Percentiles rank a stretch among this genome's conserved stretches.
These are phyloP conservation scores for Aspergillus tanneri DNA, from an alignment of 2,329 filamentous ascomycete species.

Conservation along the genomic window DNA sequence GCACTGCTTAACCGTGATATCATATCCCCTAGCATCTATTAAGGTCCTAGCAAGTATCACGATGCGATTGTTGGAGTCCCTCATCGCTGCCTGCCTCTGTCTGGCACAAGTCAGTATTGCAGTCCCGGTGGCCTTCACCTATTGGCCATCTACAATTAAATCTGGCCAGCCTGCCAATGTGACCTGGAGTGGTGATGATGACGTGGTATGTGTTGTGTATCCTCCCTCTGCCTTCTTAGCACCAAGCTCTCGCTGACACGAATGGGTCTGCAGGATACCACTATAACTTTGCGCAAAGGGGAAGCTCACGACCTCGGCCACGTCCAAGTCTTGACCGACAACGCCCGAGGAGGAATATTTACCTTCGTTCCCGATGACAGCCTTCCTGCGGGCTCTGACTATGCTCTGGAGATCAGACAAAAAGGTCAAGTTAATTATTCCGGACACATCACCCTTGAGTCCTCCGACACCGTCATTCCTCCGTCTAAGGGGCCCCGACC, in stretches of 20 bases:
- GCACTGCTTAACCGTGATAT: background rate
- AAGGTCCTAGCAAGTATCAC: slow-evolving; percentile 18
- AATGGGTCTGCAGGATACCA: slow-evolving; percentile 46
- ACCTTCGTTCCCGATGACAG: slow-evolving; percentile 51
- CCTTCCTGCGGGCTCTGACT: slow-evolving; percentile 50
- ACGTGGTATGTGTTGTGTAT: slow-evolving; percentile 25
- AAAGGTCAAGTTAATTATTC: slow-evolving; percentile 56
- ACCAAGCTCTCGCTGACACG: background rate
- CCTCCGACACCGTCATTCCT: slow-evolving; percentile 30
- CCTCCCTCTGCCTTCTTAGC: background rate
- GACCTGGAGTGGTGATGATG: slow-evolving; percentile 49
- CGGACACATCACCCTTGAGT: slow-evolving; percentile 48
- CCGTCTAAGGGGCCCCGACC: slow-evolving; percentile 10
- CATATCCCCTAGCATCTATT: background rate
- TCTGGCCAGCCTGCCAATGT: slow-evolving; percentile 52
- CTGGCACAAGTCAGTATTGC: slow-evolving; percentile 49
- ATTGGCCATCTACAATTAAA: slow-evolving; percentile 48
- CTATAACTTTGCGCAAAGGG: slow-evolving; percentile 58
- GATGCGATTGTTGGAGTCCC: slow-evolving; percentile 53
- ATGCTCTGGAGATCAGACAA: slow-evolving; percentile 60
- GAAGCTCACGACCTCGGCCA: slow-evolving; percentile 50
- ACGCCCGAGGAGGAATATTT: slow-evolving; percentile 49
- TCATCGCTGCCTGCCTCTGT: slow-evolving; percentile 48
- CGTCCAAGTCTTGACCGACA: slow-evolving; percentile 49
- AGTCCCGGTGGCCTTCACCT: slow-evolving; percentile 53